Base-by-base conservation (phyloP, 2,329 filamentous ascomycete genomes). In the Fusarium pseudonygamai region DNA sequence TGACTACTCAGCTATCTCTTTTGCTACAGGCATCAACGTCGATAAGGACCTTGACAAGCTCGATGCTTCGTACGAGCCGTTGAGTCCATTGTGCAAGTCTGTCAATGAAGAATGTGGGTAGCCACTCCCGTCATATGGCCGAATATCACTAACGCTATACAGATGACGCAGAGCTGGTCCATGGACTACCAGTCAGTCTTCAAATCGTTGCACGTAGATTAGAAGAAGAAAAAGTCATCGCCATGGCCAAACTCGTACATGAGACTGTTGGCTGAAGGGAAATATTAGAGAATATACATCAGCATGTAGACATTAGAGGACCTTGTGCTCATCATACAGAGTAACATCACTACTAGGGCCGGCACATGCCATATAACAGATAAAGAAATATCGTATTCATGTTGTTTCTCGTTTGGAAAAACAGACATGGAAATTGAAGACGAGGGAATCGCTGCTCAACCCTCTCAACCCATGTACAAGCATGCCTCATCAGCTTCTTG, bases 1-100 rank as follows among this genome's bases (percentile, higher is more conserved):
- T 4, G 86, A 87, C 74, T 87, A 87, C 64, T 79, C 85, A 1
- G 82, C 81, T 59, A 79, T 87, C 1, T 86, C 85, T 0, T 87
- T 87, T 65, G 83, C 85, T 0, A 85, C 85, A 0, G 84, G 84
- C 0, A 16, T 85, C 18, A 70, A 34, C 0, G 86, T 83, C 1
- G 84, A 87, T 60, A 81, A 83, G 63, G 69, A 74, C 4, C 55
- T 84, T 13, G 86, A 87, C 53, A 59, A 72, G 20, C 60, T 79
- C 1, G 78, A 74, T 6, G 63, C 79, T 3, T 56, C 58, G 0
- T 83, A 83, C 14, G 60, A 77, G 60, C 81, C 83, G 0, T 64
- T 86, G 15, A 81, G 83, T 4, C 76, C 81, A 0, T 50, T 79
- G 0, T 86, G 85, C 72, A 78, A 80, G 64, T 69, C 70, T 14